Evolutionary conservation across 495 filamentous ascomycete genomes (phyloP).

Genomic region (Neurospora sp.): DNA sequence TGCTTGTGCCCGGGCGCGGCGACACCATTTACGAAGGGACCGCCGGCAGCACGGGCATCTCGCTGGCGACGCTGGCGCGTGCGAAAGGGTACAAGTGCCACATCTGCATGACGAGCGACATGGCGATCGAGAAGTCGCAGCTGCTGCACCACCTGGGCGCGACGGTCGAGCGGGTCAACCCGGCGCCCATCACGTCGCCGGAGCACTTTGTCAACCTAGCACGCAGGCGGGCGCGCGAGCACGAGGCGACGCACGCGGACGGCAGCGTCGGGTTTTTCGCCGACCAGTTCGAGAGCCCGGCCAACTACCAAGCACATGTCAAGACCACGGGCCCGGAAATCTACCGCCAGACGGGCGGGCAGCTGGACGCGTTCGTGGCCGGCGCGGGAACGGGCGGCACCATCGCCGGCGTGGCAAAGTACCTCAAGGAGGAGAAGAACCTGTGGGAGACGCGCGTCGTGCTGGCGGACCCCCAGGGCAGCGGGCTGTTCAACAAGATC

Average conservation of each 20-base stretch:
- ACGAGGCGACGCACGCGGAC: conserved; percentile 39
- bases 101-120: conserved; percentile 96
- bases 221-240: conserved; percentile 60
- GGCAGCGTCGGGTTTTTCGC: conserved; percentile 71
- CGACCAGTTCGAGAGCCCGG: conserved; percentile 86
- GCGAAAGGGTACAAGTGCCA: conserved; percentile 85
- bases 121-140: conserved; percentile 77
- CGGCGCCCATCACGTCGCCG: conserved; percentile 82
- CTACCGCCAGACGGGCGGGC: conserved; percentile 61
- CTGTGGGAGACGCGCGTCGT: conserved; percentile 53
- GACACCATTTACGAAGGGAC: conserved; percentile 98
- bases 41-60: conserved; percentile 89
- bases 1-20: conserved; percentile 68
- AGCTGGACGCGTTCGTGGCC: conserved; percentile 80
- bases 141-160: conserved; percentile 86
- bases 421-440: conserved; percentile 53
- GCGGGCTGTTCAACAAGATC: conserved; percentile 83
- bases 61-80: conserved; percentile 76
- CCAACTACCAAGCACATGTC: conserved; percentile 81
- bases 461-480: conserved; percentile 89
- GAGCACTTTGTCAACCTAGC: conserved; percentile 94
- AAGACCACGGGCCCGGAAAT: conserved; percentile 85
- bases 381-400: conserved; percentile 97
- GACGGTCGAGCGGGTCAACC: conserved; percentile 74
- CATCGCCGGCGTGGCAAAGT: conserved; percentile 74